Base-by-base conservation (phyloP, 225 moss, liverwort and hornwort genomes). In the Marchantia paleacea region DNA sequence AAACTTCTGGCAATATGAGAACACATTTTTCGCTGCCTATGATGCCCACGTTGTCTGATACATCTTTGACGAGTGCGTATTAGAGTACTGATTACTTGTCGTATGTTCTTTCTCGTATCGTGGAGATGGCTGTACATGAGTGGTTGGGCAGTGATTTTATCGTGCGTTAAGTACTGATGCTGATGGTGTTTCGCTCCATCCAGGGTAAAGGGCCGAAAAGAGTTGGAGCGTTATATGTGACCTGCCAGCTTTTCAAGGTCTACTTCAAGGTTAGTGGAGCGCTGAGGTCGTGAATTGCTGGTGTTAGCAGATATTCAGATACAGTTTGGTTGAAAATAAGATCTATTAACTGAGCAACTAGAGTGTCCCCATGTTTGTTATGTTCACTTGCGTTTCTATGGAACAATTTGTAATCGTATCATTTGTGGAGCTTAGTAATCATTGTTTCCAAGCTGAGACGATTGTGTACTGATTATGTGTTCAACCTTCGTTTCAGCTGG, bases 121-220 rank as follows among this genome's bases (percentile, higher is more conserved):
- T 16, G 52, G 1, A n/a, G 24, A 52, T 22, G 52, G 13, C 24
- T 69, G 9, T 12, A 13, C 25, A 19, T 73, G 39, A 39, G 39
- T 39, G 39, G 39, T 39, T 39, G 39, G 39, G 39, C 39, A 39
- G 39, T 39, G 39, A 39, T n/a, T n/a, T n/a, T n/a, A n/a, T n/a
- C n/a, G n/a, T n/a, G n/a, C n/a, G n/a, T 8, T 12, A 69, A 48
- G 16, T 47, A 15, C 26, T 55, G 75, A 10, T 25, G 55, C 57
- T 75, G 29, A 76, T 39, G 76, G 20, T 63, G 31, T 52, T 31
- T 58, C 25, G 13, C 28, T 55, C 22, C 67, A 79, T 91, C 66
- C 91, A 94, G 94, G 91, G 96, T 60, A 96, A 96, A 86, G 96
- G 96, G 25, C 92, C 96, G 14, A 96, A 96, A 86, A 88, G 96